Evolutionary conservation across 768 basidiomycete genomes (phyloP), one percentile per base, ranked within the genome.

Genomic region (Calocera viscosa): DNA sequence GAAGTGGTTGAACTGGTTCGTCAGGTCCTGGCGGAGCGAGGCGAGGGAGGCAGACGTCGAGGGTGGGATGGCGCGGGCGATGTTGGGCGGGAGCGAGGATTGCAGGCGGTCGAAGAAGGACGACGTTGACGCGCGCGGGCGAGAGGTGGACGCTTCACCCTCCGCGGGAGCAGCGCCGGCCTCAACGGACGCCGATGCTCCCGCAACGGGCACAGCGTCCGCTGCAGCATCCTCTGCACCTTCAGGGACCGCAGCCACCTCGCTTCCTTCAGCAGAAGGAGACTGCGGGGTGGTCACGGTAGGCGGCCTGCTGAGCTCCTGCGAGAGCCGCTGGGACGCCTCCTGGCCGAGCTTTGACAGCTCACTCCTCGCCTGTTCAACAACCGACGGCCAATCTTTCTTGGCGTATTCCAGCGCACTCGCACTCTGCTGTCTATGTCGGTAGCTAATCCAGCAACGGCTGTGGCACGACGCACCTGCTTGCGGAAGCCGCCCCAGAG

Each of bases 401-500:
- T 47, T 53, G 16, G 65, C 49, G 22, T n/a, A 26, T 70, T 88
- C 81, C 22, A 91, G 73, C 2, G 82, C 88, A 41, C 74, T 81
- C 76, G 89, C 87, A 72, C 89, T 86, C 90, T 91, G 67, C 7
- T 47, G 2, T 10, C 30, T 47, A 38, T 35, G 41, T 66, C 28
- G 24, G 32, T 49, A 32, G 38, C 22, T 7, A 28, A 14, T 49
- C 24, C 49, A 49, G 22, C 30, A 17, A 33, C 14, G 39, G 5
- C n/a, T 8, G 16, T 24, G 22, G 68, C 16, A 63, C 2, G 63
- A 72, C 84, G 70, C 71, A 86, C 92, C 86, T 94, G 92, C 75
- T 88, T 90, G 79, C 86, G 84, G 73, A 94, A 89, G 33, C 91
- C 89, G 49, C 91, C 91, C 94, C 94, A 96, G 73, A 93, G 87